Evolutionary conservation across 257 asterid species (phyloP).

Genomic region (Solanum chiquidenum): DNA sequence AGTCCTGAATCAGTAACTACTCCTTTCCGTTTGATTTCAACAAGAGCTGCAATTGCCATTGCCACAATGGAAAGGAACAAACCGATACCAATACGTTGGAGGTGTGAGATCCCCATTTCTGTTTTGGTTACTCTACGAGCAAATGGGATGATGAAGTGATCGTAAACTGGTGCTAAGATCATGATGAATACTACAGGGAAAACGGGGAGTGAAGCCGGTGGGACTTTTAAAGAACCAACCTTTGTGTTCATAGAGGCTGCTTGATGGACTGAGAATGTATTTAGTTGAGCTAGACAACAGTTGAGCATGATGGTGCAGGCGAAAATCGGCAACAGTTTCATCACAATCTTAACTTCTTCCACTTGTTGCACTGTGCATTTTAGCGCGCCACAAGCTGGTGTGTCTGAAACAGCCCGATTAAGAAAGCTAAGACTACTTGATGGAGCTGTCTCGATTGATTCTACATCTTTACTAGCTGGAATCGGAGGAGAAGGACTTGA

Average conservation of each 20-base stretch:
- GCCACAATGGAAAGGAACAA: conserved; percentile 54
- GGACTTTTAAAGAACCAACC: conserved; percentile 59
- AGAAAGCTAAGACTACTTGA: conserved; percentile 20
- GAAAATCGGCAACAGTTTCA: conserved; percentile 72
- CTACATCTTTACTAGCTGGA: neutral
- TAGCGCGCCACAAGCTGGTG: neutral
- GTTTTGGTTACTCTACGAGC: conserved; percentile 43
- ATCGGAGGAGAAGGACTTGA: conserved; percentile 23
- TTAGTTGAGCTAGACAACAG: conserved; percentile 84
- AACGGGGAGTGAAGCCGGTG: conserved; percentile 87
- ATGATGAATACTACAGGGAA: conserved; percentile 84
- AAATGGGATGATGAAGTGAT: conserved; percentile 61
- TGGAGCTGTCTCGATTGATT: conserved; percentile 1
- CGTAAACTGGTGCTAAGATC: conserved; percentile 69
- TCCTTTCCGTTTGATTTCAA: conserved; percentile 60
- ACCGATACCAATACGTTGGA: conserved; percentile 74
- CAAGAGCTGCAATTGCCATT: conserved; percentile 68
- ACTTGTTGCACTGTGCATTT: conserved; percentile 32
- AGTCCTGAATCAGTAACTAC: conserved; percentile 26
- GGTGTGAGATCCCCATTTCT: conserved; percentile 65
- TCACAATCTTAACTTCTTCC: conserved; percentile 71
- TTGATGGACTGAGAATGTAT: conserved; percentile 90
- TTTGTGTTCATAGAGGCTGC: conserved; percentile 88
- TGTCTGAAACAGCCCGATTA: conserved; percentile 6
- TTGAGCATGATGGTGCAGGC: conserved; percentile 79